Base-by-base conservation (phyloP, 2,329 filamentous ascomycete genomes). In the Orbilia ellipsospora region DNA sequence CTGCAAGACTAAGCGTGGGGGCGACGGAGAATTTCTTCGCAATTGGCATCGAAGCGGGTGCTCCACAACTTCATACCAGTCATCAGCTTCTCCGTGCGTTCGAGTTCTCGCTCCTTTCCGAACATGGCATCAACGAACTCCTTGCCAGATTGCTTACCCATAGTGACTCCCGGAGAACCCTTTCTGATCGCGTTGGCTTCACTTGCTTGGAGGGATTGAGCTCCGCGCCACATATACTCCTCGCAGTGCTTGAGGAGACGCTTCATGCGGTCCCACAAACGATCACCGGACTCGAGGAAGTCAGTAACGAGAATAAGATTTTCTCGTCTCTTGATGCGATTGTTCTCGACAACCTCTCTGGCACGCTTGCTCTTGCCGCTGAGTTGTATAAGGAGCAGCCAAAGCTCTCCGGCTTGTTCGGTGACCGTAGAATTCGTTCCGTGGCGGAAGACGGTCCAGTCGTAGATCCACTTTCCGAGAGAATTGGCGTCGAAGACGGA, bases 401-500 rank as follows among this genome's bases (percentile, higher is more conserved):
- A 99, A 65, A 99, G 87, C 80, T 98, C 94, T 79, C 94, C 95
- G 1, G 95, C 94, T 83, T 96, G 90, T 78, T 97, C 93, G 63
- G 93, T 89, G 81, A 97, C 92, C 60, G 93, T 92, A 10, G 91
- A 93, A 48, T 88, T 88, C 13, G 93, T 88, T 44, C 92, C 92
- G 28, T 96, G 90, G 82, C 91, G 90, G 85, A 92, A 97, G 78
- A 97, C 92, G 16, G 95, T 97, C 95, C 95, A 99, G 86, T 98
- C 95, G 83, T 97, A 99, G 81, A 99, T 96, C 95, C 95, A 99
- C 84, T 97, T 97, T 81, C 95, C 95, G 31, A 99, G 87, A 26
- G 93, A 97, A 87, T 98, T 97, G 81, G 94, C 92, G 81, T 98
- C 95, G 81, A 98, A 98, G 68, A 98, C 95, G 81, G 92, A 96